phyloP scores from a whole-genome alignment of 202 grass and related monocot genomes.

The Saccharum hybrid region DNA sequence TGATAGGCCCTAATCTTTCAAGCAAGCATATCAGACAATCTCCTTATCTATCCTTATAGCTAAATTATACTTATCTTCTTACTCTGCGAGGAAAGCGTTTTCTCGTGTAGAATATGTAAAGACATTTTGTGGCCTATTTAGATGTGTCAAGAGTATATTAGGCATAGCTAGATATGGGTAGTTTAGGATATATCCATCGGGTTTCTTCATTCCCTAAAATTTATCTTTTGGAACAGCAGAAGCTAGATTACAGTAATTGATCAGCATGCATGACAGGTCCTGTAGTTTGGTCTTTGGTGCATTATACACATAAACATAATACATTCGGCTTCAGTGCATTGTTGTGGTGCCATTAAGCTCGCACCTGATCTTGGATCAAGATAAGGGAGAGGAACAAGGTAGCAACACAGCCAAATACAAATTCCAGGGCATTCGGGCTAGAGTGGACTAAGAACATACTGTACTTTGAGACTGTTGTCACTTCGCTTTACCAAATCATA shows the following conservation, averaged over 20 bases:
- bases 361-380: background rate
- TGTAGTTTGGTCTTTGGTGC: background rate
- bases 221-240: conserved; percentile 1
- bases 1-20: background rate
- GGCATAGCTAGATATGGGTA: background rate
- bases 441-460: conserved; percentile 4
- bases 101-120: background rate
- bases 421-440: background rate
- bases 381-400: conserved; percentile 8
- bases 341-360: background rate
- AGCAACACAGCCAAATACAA: background rate
- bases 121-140: background rate
- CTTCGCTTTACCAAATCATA: background rate
- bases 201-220: conserved; percentile 1
- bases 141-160: background rate
- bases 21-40: background rate
- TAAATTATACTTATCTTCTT: background rate
- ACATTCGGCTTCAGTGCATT: background rate
- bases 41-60: background rate
- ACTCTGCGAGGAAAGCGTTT: background rate
- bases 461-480: background rate
- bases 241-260: conserved; percentile 1
- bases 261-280: background rate
- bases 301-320: background rate
- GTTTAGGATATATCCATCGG: background rate